phyloP scores from a whole-genome alignment of 495 filamentous ascomycete genomes.

The Talaromyces thailandensis region DNA sequence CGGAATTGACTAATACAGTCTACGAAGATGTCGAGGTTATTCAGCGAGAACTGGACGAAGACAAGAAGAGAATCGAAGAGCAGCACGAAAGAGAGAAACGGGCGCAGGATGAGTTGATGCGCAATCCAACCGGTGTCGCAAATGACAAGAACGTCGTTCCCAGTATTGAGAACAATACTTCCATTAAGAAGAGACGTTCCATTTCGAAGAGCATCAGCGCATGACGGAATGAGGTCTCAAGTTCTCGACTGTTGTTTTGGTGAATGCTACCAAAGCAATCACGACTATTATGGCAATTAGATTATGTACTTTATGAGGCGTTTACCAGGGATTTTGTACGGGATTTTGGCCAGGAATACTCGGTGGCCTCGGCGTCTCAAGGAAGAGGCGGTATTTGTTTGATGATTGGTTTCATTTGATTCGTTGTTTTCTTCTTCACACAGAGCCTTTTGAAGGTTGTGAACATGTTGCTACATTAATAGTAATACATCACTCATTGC shows the following conservation, averaged over 20 bases:
- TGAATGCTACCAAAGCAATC: background rate
- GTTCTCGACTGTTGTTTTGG: background rate
- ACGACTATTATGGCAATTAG: background rate
- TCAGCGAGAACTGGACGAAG: slow-evolving; percentile 59
- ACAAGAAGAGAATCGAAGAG: slow-evolving; percentile 54
- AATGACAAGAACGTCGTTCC: slow-evolving; percentile 26
- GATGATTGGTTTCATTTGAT: background rate
- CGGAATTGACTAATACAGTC: slow-evolving; percentile 48
- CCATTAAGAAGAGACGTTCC: slow-evolving; percentile 18
- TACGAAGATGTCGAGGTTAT: slow-evolving; percentile 46
- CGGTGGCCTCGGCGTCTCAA: background rate
- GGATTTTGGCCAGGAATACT: background rate
- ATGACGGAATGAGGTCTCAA: background rate
- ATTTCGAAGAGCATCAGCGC: background rate
- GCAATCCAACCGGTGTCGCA: slow-evolving; percentile 25
- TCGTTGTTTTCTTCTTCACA: background rate
- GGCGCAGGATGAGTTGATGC: slow-evolving; percentile 44
- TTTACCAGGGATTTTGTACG: background rate
- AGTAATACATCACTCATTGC: background rate
- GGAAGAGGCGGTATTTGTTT: background rate
- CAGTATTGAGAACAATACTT: slow-evolving; percentile 27
- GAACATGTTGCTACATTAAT: background rate
- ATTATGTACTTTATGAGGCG: slow-evolving; percentile 1
- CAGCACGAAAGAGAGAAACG: slow-evolving; percentile 53
- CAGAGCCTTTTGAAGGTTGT: background rate